Conservation (phyloP, 1,139 yeast species). For the Candida tunisiensis region DNA sequence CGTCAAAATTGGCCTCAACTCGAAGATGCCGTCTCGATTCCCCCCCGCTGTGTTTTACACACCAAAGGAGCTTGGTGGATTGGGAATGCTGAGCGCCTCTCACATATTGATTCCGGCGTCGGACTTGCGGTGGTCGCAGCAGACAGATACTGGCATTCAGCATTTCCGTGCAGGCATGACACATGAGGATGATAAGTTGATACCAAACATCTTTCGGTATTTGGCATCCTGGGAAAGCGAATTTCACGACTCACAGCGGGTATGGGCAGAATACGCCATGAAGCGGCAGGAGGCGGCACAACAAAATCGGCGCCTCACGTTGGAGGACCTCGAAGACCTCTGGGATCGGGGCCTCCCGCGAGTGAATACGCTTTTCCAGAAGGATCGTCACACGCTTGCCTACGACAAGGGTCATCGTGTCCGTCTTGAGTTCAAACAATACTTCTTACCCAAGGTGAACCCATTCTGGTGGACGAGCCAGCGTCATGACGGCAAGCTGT, state of each 20-base stretch:
- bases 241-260: conserved; percentile 83
- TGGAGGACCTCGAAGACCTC: conserved; percentile 83
- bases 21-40: conserved; percentile 96
- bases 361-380: conserved; percentile 86
- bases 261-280: conserved; percentile 94
- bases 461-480: conserved; percentile 97
- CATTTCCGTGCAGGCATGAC: conserved; percentile 93
- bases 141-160: conserved; percentile 87
- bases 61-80: conserved; percentile 92
- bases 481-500: conserved; percentile 88
- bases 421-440: conserved; percentile 66
- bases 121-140: conserved; percentile 81
- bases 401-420: conserved; percentile 89
- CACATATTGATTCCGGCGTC: conserved; percentile 91
- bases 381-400: conserved; percentile 87
- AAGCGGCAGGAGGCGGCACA: conserved; percentile 79
- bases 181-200: conserved; percentile 56
- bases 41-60: conserved; percentile 99
- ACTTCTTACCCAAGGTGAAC: conserved; percentile 49
- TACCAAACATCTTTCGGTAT: conserved; percentile 88
- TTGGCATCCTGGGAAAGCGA: conserved; percentile 96
- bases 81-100: conserved; percentile 95
- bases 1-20: conserved; percentile 87
- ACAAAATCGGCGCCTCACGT: conserved; percentile 71
- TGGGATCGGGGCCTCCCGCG: conserved; percentile 98